These are phyloP conservation scores for Parathielavia hyrcaniae DNA, from an alignment of 495 filamentous ascomycete species.

Conservation along the genomic window DNA sequence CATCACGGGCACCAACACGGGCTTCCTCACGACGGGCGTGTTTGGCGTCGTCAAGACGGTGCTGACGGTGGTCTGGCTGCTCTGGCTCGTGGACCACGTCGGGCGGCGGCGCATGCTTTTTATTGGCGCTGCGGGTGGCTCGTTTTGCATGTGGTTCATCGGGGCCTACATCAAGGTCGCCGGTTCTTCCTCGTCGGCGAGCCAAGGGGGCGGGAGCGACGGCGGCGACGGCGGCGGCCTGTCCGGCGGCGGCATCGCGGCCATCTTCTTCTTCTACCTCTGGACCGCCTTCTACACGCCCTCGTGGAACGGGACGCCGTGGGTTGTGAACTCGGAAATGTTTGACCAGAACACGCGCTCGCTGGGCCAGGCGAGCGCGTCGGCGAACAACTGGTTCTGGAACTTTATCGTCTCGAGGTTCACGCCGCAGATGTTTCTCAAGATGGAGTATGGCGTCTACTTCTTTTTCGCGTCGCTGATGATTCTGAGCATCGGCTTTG, in stretches of 20 bases:
- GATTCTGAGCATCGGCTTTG: constrained; percentile 59
- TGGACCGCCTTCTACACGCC: constrained; percentile 75
- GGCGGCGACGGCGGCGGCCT: constrained; percentile 32
- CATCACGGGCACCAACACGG: constrained; percentile 44
- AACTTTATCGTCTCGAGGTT: constrained; percentile 69
- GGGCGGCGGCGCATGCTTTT: constrained; percentile 51
- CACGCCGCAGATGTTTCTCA: constrained; percentile 68
- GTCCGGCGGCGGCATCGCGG: constrained; percentile 55
- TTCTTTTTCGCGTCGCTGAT: constrained; percentile 73
- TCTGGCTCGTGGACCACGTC: constrained; percentile 49
- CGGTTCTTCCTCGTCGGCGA: constrained; percentile 35
- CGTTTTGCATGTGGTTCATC: constrained; percentile 53
- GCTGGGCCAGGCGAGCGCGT: constrained; percentile 61
- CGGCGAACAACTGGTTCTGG: constrained; percentile 69
- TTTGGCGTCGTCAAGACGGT: constrained; percentile 52
- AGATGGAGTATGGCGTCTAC: constrained; percentile 67
- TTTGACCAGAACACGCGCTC: constrained; percentile 57
- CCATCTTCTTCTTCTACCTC: constrained; percentile 74
- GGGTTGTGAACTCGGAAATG: constrained; percentile 61
- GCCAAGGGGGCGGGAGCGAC: constrained; percentile 24
- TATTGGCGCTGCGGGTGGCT: constrained; percentile 48
- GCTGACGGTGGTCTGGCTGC: constrained; percentile 54
- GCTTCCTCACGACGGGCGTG: constrained; percentile 48
- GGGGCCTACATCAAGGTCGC: constrained; percentile 50
- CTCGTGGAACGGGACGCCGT: constrained; percentile 67